Evolutionary conservation across 805 yeast genomes (phyloP).

Genomic region (Candida chilensis): DNA sequence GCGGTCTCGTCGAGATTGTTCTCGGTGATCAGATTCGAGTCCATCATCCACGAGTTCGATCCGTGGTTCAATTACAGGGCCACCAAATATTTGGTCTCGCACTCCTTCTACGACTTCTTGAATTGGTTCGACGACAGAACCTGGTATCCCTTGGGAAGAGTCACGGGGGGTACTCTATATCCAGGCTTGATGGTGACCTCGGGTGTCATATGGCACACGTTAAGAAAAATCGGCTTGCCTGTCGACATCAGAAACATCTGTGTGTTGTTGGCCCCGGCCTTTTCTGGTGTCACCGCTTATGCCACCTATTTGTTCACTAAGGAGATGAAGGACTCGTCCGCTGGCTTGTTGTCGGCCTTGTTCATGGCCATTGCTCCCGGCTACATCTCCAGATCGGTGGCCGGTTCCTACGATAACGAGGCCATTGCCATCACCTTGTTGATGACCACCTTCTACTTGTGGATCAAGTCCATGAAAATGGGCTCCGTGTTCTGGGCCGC

Average conservation of each 20-base stretch:
- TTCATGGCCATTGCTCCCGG: slow-evolving; percentile 99
- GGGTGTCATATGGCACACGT: slow-evolving; percentile 75
- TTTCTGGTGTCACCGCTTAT: slow-evolving; percentile 85
- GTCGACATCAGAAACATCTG: slow-evolving; percentile 93
- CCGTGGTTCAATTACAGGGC: slow-evolving; percentile 97
- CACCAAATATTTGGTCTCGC: slow-evolving; percentile 78
- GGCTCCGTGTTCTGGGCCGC: slow-evolving; percentile 86
- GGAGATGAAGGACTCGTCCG: slow-evolving; percentile 84
- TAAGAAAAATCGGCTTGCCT: slow-evolving; percentile 65
- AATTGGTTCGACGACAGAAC: slow-evolving; percentile 99
- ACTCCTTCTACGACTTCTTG: slow-evolving; percentile 82
- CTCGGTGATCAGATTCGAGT: slow-evolving; percentile 93
- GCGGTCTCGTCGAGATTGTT: slow-evolving; percentile 88
- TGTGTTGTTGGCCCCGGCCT: slow-evolving; percentile 94
- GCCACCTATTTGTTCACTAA: slow-evolving; percentile 81
- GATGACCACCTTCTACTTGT: slow-evolving; percentile 90
- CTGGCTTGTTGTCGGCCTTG: slow-evolving; percentile 87
- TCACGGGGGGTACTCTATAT: slow-evolving; percentile 96
- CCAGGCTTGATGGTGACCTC: slow-evolving; percentile 98
- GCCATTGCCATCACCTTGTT: slow-evolving; percentile 95
- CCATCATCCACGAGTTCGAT: slow-evolving; percentile 95
- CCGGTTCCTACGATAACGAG: slow-evolving; percentile 98
- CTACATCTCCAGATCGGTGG: slow-evolving; percentile 95
- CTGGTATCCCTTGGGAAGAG: slow-evolving; percentile 98
- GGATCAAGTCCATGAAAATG: slow-evolving; percentile 90